Evolutionary conservation across 1,284 basidiomycete species (phyloP), one percentile per base, ranked within the genome.

Genomic region (Bjerkandera adusta): DNA sequence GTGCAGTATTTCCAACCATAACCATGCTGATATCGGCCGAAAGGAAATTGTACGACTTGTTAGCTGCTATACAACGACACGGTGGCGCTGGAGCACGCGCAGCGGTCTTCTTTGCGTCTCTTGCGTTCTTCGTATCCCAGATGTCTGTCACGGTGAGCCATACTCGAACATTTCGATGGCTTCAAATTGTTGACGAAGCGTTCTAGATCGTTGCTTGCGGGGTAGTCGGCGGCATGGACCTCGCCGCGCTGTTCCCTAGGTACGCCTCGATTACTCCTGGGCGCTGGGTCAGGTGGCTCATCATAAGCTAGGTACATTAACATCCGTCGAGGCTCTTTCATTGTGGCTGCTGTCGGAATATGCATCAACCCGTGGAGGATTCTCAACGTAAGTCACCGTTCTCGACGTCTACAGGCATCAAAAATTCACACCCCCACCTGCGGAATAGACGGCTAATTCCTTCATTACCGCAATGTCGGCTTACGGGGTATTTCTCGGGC

Each of bases 341-440:
- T 66, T 18, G 54, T 64, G 16, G 61, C 60, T 1, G 49, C 58
- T 32, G 56, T 62, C 24, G 64, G 61, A 3, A 60, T 63, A 24
- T 62, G 59, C 29, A 66, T 66, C 40, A 62, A 66, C 21, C 62
- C 62, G 24, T 66, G 64, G 64, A 59, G 56, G 34, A 60, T 64
- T 7, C 52, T 64, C 3, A 63, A 66, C 40, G 62, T 64, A 27
- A 21, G 57, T 49, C 30, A 15, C 16, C 4, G 5, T 8, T 24
- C 8, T 18, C 36, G 21, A 5, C 13, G 2, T 13, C 12, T 20
- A 4, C 16, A 16, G 18, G 11, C 8, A 25, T 15, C 33, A 34
- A 29, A 21, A 24, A 20, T 16, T 15, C 1, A 44, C 20, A 25
- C 3, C 2, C 27, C 18, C 29, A 15, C 40, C n/a, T n/a, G n/a